Conservation (phyloP, 495 filamentous ascomycete genomes). For the Copromyces sp. region DNA sequence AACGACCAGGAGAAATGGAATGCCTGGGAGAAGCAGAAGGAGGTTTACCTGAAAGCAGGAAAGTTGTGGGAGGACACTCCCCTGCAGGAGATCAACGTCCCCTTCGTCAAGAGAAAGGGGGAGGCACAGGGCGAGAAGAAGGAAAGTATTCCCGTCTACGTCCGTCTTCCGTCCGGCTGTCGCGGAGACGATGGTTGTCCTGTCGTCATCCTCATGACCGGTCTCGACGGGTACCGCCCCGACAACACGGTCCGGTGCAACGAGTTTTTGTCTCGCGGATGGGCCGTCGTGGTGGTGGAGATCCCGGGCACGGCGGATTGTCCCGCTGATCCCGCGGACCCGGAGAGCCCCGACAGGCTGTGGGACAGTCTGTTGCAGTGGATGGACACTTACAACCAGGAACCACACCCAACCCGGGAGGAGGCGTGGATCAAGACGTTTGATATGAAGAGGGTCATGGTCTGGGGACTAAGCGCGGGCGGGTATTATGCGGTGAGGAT, state of each 20-base stretch:
- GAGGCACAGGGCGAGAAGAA: not conserved
- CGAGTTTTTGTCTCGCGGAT: slow-evolving; percentile 52
- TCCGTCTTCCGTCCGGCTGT: slow-evolving; percentile 44
- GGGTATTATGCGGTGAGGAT: slow-evolving; percentile 70
- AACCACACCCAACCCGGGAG: no score
- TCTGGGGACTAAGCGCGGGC: slow-evolving; percentile 65
- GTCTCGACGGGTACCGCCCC: slow-evolving; percentile 68
- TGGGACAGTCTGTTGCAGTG: slow-evolving; percentile 61
- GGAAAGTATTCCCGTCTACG: slow-evolving; percentile 50
- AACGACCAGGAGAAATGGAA: slow-evolving; percentile 40
- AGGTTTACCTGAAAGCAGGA: slow-evolving; percentile 50
- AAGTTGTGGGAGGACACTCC: slow-evolving; percentile 39
- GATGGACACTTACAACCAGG: slow-evolving; percentile 29
- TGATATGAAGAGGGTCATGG: slow-evolving; percentile 50
- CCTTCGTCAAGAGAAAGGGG: not conserved
- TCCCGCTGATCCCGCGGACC: slow-evolving; percentile 49
- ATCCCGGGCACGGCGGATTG: slow-evolving; percentile 76
- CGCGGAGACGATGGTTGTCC: slow-evolving; percentile 3
- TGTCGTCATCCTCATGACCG: slow-evolving; percentile 60
- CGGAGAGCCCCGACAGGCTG: slow-evolving; percentile 40
- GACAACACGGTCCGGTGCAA: slow-evolving; percentile 66
- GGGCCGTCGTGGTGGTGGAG: slow-evolving; percentile 54
- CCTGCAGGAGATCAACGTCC: slow-evolving; percentile 48
- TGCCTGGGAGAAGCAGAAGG: slow-evolving; percentile 61
- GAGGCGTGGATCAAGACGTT: slow-evolving; percentile 27